These are phyloP conservation scores for Penicillium glabrum DNA, from an alignment of 2,329 filamentous ascomycete species.

Conservation along the genomic window DNA sequence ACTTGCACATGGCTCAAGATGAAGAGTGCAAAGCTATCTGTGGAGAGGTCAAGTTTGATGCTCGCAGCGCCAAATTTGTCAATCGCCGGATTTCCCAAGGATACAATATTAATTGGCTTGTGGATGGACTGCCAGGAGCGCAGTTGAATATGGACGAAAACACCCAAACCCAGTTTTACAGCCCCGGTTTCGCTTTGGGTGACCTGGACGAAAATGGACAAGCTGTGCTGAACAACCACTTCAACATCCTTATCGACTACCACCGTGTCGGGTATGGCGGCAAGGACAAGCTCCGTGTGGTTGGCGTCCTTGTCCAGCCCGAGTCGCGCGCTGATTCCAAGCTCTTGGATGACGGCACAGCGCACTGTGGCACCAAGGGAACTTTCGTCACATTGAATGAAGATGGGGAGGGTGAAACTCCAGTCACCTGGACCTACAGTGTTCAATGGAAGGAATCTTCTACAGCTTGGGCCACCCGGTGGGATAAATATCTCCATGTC, in stretches of 20 bases:
- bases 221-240: conserved; percentile 84
- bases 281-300: conserved; percentile 74
- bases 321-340: conserved; percentile 64
- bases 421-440: conserved; percentile 86
- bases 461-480: conserved; percentile 92
- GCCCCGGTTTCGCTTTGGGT: conserved; percentile 84
- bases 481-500: conserved; percentile 98
- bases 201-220: conserved; percentile 52
- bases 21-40: conserved; percentile 86
- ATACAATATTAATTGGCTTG: conserved; percentile 92
- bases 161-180: conserved; percentile 80
- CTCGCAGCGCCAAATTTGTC: conserved; percentile 71
- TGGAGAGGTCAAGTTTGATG: conserved; percentile 63
- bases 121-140: conserved; percentile 90
- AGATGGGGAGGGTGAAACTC: conserved; percentile 58
- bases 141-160: conserved; percentile 76
- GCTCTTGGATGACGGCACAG: conserved; percentile 50
- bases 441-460: conserved; percentile 82
- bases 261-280: conserved; percentile 65
- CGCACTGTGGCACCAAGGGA: conserved; percentile 63
- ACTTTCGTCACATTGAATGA: conserved; percentile 65
- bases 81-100: conserved; percentile 79
- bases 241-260: conserved; percentile 90
- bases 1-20: conserved; percentile 81
- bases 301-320: conserved; percentile 87